Conservation (phyloP, 192 early-diverging fungal genomes). For the Umbelopsis sp. region DNA sequence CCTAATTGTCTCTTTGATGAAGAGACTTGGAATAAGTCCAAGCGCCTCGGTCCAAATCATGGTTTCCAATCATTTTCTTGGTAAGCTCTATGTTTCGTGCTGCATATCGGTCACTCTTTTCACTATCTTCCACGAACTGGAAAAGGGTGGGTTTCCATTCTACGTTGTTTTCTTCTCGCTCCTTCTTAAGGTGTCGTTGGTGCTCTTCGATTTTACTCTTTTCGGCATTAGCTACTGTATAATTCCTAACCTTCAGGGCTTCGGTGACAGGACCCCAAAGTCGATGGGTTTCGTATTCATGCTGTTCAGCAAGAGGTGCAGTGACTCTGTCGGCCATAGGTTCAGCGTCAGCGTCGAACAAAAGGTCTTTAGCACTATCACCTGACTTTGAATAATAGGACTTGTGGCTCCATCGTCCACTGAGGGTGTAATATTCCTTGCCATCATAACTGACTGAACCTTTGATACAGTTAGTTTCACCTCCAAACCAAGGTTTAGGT, state of each 20-base stretch:
- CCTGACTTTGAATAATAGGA: slow-evolving; percentile 27
- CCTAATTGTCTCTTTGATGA: slow-evolving; percentile 21
- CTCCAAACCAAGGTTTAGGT: slow-evolving; percentile 67
- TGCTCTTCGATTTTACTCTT: slow-evolving; percentile 72
- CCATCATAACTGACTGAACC: slow-evolving; percentile 24
- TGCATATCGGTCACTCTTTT: slow-evolving; percentile 14
- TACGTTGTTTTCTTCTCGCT: slow-evolving; percentile 55
- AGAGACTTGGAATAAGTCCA: slow-evolving; percentile 37
- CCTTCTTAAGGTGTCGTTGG: slow-evolving; percentile 63
- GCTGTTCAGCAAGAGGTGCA: slow-evolving; percentile 59
- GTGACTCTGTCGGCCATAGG: slow-evolving; percentile 62
- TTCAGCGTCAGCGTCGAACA: slow-evolving; percentile 67
- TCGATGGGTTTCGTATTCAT: slow-evolving; percentile 63
- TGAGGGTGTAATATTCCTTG: slow-evolving; percentile 28
- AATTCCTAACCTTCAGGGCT: slow-evolving; percentile 66
- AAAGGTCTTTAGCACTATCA: slow-evolving; percentile 36
- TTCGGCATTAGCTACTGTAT: slow-evolving; percentile 61
- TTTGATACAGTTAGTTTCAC: slow-evolving; percentile 58
- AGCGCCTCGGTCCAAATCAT: slow-evolving; percentile 29
- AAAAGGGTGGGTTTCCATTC: slow-evolving; percentile 38
- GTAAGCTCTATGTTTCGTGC: slow-evolving; percentile 6
- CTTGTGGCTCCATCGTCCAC: slow-evolving; percentile 40
- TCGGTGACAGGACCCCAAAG: slow-evolving; percentile 70
- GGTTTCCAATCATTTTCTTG: slow-evolving; percentile 14
- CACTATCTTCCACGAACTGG: slow-evolving; percentile 26